phyloP scores from a whole-genome alignment of 306 rosid species.

The Glycine soja region DNA sequence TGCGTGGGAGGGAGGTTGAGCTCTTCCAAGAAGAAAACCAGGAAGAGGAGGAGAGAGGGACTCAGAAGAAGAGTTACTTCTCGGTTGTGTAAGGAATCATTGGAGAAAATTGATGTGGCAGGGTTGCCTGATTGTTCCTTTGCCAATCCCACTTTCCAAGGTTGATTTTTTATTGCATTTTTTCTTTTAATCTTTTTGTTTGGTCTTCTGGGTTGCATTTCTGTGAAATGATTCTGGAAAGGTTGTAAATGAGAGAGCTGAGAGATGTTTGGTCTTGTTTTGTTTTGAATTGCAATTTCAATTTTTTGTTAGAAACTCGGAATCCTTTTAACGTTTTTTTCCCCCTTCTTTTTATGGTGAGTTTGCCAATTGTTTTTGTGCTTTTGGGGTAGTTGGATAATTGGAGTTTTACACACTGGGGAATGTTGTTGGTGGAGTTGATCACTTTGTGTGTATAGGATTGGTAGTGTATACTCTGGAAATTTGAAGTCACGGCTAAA shows the following conservation, averaged over 20 bases:
- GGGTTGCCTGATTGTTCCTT: slow-evolving; percentile 58
- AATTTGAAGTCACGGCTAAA: slow-evolving; percentile 19
- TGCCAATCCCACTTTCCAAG: slow-evolving; percentile 77
- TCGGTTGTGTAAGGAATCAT: slow-evolving; percentile 63
- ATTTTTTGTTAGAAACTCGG: slow-evolving; percentile 40
- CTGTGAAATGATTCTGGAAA: slow-evolving; percentile 15
- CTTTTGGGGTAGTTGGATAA: slow-evolving; percentile 43
- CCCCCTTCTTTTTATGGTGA: neutral
- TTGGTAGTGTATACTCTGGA: slow-evolving; percentile 11
- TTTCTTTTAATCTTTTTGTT: neutral
- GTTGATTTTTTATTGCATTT: slow-evolving; percentile 46
- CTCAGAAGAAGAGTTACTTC: slow-evolving; percentile 61
- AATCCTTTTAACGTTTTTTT: slow-evolving; percentile 11
- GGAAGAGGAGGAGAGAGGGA: slow-evolving; percentile 57
- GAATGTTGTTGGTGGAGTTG: slow-evolving; percentile 32
- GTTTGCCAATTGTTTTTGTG: slow-evolving; percentile 27
- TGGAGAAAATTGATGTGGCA: slow-evolving; percentile 53
- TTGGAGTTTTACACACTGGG: slow-evolving; percentile 37
- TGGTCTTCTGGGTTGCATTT: slow-evolving; percentile 20
- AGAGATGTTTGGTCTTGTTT: neutral
- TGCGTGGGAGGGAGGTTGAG: slow-evolving; percentile 67
- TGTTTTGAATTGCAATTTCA: slow-evolving; percentile 10
- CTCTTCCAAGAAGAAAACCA: slow-evolving; percentile 57
- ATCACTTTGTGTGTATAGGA: slow-evolving; percentile 29
- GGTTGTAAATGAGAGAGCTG: neutral